phyloP scores from a whole-genome alignment of 768 basidiomycete species.

The Pisolithus orientalis region DNA sequence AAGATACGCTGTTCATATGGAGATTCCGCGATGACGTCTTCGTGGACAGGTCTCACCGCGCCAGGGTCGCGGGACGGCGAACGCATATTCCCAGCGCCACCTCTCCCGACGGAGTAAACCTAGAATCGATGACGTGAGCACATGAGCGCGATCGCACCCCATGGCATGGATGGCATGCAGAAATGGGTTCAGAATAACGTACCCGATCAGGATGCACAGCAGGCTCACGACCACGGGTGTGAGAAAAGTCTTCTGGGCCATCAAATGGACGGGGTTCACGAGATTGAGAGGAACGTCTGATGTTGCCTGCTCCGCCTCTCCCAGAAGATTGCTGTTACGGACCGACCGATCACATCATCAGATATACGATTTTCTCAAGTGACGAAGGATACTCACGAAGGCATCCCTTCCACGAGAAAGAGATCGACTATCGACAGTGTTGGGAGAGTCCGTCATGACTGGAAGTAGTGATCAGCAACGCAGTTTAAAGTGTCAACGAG shows the following conservation, averaged over 20 bases:
- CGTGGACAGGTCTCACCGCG: constrained; percentile 22
- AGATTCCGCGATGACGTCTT: constrained; percentile 17
- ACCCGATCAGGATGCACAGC: constrained; percentile 32
- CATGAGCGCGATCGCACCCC: not conserved
- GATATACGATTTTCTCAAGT: not conserved
- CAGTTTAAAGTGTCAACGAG: not conserved
- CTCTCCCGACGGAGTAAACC: constrained; percentile 61
- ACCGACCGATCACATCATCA: constrained; percentile 2
- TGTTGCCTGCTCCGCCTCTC: constrained; percentile 66
- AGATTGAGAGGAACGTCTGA: constrained; percentile 43
- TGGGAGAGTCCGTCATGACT: constrained; percentile 20
- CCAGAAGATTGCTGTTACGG: constrained; percentile 47
- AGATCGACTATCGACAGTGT: constrained; percentile 35
- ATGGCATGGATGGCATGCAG: not conserved
- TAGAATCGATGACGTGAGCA: not conserved
- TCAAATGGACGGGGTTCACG: constrained; percentile 36
- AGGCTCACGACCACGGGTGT: constrained; percentile 60
- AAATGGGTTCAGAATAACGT: constrained; percentile 4
- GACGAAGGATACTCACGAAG: constrained; percentile 37
- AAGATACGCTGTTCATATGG: constrained; percentile 18
- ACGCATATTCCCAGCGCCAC: constrained; percentile 82
- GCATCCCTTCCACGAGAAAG: constrained; percentile 52
- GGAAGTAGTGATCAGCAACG: not conserved
- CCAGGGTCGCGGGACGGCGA: constrained; percentile 58
- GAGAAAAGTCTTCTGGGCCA: constrained; percentile 50